Base-by-base conservation (phyloP, 768 basidiomycete genomes). In the Flagelloscypha sp. region DNA sequence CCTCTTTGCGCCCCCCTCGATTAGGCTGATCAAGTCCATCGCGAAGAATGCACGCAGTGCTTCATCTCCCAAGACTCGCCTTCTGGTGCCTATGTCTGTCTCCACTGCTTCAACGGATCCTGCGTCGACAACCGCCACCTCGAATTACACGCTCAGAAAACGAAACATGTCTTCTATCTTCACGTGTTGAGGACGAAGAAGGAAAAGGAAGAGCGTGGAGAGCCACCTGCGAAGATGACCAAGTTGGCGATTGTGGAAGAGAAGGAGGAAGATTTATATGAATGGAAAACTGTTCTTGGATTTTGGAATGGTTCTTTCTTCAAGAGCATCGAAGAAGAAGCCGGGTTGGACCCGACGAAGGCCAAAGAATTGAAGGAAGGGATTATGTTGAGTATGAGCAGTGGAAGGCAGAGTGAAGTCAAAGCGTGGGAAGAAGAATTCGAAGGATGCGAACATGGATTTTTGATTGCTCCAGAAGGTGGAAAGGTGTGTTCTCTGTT, bases 381-480 rank as follows among this genome's bases (percentile, higher is more conserved):
- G 0, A 65, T 94, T 37, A 80, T 95, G 76, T 62, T 69, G 2
- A 79, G 90, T 2, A 64, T 88, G 47, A 89, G 90, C 0, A 93
- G 89, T 2, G 84, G 88, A 0, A 85, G 90, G 31, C 84, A 94
- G 52, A 88, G 84, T 1, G 92, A 97, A 50, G 84, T 99, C 31
- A 84, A 95, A 58, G 84, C 95, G 5, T 99, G 95, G 95, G 90
- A 98, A 54, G 93, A 97, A 56, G 94, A 97, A 46, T 81, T 95
- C 27, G 49, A 65, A 0, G 59, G 88, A 6, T 99, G 95, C 66
- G 81, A 88, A 50, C 95, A 99, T n/a, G n/a, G n/a, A n/a, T n/a
- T n/a, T n/a, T n/a, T 44, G 70, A 58, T 55, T n/a, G 44, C 55
- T 0, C 33, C 48, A 2, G 45, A 58, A 43, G 55, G 55, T 55